These are phyloP conservation scores for Syzygium aromaticum DNA, from an alignment of 345 rosid genomes.

Conservation along the genomic window DNA sequence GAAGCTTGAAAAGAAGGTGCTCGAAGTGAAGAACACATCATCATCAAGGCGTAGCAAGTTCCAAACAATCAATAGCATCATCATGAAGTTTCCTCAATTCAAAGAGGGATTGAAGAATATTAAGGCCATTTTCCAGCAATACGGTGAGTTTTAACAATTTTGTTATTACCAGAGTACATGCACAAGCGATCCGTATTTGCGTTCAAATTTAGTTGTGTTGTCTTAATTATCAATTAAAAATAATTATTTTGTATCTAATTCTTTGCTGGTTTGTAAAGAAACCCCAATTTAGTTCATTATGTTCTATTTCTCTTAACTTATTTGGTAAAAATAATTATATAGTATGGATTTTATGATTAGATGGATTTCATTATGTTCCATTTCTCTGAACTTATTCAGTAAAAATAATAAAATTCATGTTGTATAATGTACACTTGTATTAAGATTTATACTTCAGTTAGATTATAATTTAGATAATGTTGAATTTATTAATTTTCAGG, in stretches of 20 bases:
- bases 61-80: conserved; percentile 59
- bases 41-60: conserved; percentile 27
- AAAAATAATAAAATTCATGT: neutral
- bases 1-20: conserved; percentile 61
- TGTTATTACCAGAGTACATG: neutral
- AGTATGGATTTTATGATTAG: too few relatives aligned
- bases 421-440: neutral
- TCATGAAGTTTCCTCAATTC: conserved; percentile 63
- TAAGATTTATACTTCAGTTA: neutral
- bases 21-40: conserved; percentile 43
- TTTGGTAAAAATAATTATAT: neutral
- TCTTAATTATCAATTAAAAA: neutral
- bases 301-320: neutral
- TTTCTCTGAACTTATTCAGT: neutral
- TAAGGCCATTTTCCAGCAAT: conserved; percentile 51
- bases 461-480: neutral
- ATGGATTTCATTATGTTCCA: neutral
- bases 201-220: neutral
- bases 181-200: neutral
- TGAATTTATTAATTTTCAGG: neutral
- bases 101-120: conserved; percentile 57
- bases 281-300: neutral
- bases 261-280: neutral
- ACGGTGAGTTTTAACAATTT: conserved; percentile 29
- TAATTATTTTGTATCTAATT: neutral